These are phyloP conservation scores for Pseudozyma thailandica DNA, from an alignment of 1,284 basidiomycete species.

Conservation along the genomic window DNA sequence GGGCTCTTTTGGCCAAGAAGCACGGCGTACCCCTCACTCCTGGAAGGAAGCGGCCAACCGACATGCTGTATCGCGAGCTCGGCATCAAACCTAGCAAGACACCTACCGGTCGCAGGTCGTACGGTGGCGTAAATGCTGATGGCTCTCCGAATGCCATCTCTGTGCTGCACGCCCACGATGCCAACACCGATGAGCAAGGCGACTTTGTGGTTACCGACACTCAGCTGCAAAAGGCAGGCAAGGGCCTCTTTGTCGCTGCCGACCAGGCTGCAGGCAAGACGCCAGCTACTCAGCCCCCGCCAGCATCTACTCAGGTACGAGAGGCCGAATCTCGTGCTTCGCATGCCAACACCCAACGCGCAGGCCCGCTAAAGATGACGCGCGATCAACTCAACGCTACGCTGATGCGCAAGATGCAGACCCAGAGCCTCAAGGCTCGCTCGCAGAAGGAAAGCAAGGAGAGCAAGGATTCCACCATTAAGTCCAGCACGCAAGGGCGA, in stretches of 20 bases:
- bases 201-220: slow-evolving; percentile 37
- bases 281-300: slow-evolving; percentile 20
- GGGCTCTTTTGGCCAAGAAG: slow-evolving; percentile 30
- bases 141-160: slow-evolving; percentile 33
- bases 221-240: slow-evolving; percentile 43
- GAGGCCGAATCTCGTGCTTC: background rate
- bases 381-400: slow-evolving; percentile 55
- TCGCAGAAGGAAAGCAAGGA: slow-evolving; percentile 28
- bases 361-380: slow-evolving; percentile 43
- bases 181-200: slow-evolving; percentile 20
- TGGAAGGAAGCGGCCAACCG: slow-evolving; percentile 34
- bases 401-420: slow-evolving; percentile 47
- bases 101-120: slow-evolving; percentile 17
- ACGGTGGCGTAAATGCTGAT: slow-evolving; percentile 22
- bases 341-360: slow-evolving; percentile 9
- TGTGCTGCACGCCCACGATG: slow-evolving; percentile 1
- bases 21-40: slow-evolving; percentile 34
- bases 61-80: slow-evolving; percentile 36
- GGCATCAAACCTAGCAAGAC: slow-evolving; percentile 29
- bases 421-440: slow-evolving; percentile 43
- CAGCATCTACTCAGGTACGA: slow-evolving; percentile 12
- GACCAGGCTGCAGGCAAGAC: slow-evolving; percentile 40
- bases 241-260: slow-evolving; percentile 47
- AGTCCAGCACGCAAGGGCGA: slow-evolving; percentile 4
- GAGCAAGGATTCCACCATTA: slow-evolving; percentile 5